Evolutionary conservation across 2,329 filamentous ascomycete species (phyloP), one percentile per base, ranked within the genome.

Genomic region (Fusarium sororula): DNA sequence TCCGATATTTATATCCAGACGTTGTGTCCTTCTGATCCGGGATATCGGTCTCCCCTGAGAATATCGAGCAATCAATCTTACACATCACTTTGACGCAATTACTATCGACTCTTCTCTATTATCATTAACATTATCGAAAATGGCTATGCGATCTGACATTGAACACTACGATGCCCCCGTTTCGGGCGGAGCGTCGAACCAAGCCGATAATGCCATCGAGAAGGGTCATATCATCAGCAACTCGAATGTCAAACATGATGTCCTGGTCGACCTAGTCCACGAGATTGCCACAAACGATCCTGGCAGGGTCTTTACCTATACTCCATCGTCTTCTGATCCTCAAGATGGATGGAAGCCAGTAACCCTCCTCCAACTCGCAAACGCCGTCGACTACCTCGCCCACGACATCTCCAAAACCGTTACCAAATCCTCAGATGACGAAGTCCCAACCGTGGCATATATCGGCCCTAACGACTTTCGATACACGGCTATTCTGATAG

Each of bases 381-480:
- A 50, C 9, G 42, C 48, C 11, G 41, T 68, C 37, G 30, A 68
- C 12, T 26, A 68, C 15, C 56, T 68, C 5, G 64, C 66, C 9
- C 42, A 68, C 15, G 22, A 26, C 0, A 67, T 68, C 8, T 63
- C 55, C 5, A 39, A 44, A 3, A 39, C 20, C 2, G 10, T 42
- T n/a, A 32, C 12, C 1, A 41, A 30, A 11, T 41, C 20, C n/a
- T 35, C 26, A 37, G 14, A 39, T 4, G 35, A 53, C 1, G 37
- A 68, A 1, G 48, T 50, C 15, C 66, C 64, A 0, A 68, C 66
- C 0, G 28, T 68, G 1, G 64, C 66, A 3, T 68, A 55, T 15
- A 68, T 68, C 2, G 66, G 64, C 1, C 38, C 66, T 0, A 68
- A 14, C 2, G 66, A 68, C 17, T 2, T 44, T 4, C 17, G 66